Conservation (phyloP, 164 flowering plant genomes). For the Litsea cubeba region DNA sequence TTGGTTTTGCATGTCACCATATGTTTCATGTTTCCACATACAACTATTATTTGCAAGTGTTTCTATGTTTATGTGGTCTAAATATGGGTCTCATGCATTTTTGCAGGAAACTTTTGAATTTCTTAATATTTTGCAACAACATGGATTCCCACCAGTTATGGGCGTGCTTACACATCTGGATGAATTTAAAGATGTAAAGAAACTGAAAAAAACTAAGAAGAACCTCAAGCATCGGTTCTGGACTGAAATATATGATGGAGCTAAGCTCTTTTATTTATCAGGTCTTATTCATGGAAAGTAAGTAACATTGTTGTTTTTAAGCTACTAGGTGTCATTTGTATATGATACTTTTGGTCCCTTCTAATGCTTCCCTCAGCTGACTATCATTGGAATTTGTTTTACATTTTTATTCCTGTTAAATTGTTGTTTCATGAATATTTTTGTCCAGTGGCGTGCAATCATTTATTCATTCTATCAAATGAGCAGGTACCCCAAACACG, state of each 20-base stretch:
- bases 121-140: slow-evolving; percentile 87
- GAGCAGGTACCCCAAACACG: slow-evolving; percentile 78
- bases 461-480: slow-evolving; percentile 3
- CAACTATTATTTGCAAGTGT: neutral
- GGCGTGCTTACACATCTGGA: slow-evolving; percentile 99
- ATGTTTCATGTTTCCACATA: neutral
- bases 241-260: slow-evolving; percentile 95
- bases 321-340: neutral
- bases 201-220: slow-evolving; percentile 82
- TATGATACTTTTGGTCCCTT: neutral
- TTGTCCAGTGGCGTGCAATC: neutral
- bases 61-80: neutral
- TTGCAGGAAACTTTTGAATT: slow-evolving; percentile 96
- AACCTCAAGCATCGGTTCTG: slow-evolving; percentile 93
- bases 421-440: neutral
- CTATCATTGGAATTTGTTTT: no score
- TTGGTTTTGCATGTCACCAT: neutral
- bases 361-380: neutral
- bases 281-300: slow-evolving; percentile 93
- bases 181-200: slow-evolving; percentile 85
- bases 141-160: slow-evolving; percentile 95
- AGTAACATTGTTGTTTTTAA: slow-evolving; percentile 21
- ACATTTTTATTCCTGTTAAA: neutral
- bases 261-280: slow-evolving; percentile 88
- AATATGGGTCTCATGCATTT: slow-evolving; percentile 12